Evolutionary conservation across 148 eudicot genomes (phyloP).

Genomic region (Rhododendron henanense): DNA sequence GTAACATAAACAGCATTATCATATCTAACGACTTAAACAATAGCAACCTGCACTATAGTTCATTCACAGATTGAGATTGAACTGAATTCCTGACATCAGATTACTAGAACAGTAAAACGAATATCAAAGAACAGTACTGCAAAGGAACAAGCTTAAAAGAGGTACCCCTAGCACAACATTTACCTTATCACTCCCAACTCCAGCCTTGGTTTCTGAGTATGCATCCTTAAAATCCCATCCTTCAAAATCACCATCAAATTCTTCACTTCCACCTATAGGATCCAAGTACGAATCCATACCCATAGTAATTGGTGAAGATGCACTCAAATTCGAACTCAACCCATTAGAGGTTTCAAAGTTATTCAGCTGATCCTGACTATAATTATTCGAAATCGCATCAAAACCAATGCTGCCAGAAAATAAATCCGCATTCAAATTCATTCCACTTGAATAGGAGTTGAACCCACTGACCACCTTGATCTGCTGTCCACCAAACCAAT

Average conservation of each 20-base stretch:
- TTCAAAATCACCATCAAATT: constrained; percentile 36
- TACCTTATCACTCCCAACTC: constrained; percentile 37
- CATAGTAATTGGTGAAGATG: not conserved
- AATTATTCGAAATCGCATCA: not conserved
- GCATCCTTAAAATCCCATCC: constrained; percentile 86
- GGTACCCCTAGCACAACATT: not conserved
- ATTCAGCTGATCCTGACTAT: constrained; percentile 4
- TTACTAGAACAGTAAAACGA: constrained; percentile 18
- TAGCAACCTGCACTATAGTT: constrained; percentile 31
- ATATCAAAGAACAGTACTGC: not conserved
- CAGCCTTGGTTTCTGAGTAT: constrained; percentile 19
- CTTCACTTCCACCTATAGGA: constrained; percentile 14
- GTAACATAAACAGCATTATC: not conserved
- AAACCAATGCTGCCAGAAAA: constrained; percentile 2
- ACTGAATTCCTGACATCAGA: not conserved
- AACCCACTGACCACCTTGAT: not conserved
- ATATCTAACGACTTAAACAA: not conserved
- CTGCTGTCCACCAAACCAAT: constrained; percentile 4
- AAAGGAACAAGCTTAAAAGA: not conserved
- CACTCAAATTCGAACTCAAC: constrained; percentile 10
- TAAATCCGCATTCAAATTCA: not conserved
- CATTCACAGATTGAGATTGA: not conserved
- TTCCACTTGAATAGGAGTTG: constrained; percentile 5
- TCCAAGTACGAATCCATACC: not conserved
- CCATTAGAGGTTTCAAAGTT: not conserved